These are phyloP conservation scores for Narthecium ossifragum DNA, from an alignment of 106 monocot genomes.

Conservation along the genomic window DNA sequence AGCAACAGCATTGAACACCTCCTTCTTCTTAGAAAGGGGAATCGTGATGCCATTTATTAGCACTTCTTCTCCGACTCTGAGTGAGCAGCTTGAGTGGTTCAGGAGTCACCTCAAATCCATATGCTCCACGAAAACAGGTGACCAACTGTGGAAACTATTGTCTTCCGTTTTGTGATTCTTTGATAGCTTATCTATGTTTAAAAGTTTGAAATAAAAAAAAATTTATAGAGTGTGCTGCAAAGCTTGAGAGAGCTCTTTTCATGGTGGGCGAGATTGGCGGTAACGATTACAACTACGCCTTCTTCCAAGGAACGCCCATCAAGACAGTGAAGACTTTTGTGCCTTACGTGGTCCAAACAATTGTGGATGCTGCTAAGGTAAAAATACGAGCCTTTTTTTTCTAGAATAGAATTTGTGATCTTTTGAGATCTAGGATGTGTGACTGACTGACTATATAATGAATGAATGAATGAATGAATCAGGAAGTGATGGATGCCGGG, in stretches of 20 bases:
- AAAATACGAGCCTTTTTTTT: neutral
- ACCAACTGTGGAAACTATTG: neutral
- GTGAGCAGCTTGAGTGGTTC: constrained; percentile 38
- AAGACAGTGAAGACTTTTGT: constrained; percentile 11
- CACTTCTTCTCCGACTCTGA: constrained; percentile 16
- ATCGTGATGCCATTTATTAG: constrained; percentile 9
- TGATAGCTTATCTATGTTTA: neutral
- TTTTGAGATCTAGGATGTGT: too few relatives aligned
- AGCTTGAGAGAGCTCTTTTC: constrained; percentile 24
- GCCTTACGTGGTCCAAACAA: constrained; percentile 13
- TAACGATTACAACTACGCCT: constrained; percentile 38
- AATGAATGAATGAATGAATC: neutral
- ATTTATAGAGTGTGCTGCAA: constrained; percentile 6
- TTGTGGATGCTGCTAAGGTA: constrained; percentile 13
- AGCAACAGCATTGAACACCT: constrained; percentile 31
- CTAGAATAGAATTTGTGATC: too few relatives aligned
- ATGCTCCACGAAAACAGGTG: constrained; percentile 20
- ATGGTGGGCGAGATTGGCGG: constrained; percentile 58
- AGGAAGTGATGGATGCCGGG: constrained; percentile 2
- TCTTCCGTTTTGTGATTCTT: neutral
- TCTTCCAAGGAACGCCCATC: neutral
- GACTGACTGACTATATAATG: too few relatives aligned
- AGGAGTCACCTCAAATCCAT: constrained; percentile 12
- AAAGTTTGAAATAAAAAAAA: neutral
- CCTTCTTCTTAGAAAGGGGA: constrained; percentile 10